A percentile compares a stretch with the other conserved stretches of the same genome.
phyloP scores from a whole-genome alignment of 495 filamentous ascomycete genomes.

The Tuber magnatum region DNA sequence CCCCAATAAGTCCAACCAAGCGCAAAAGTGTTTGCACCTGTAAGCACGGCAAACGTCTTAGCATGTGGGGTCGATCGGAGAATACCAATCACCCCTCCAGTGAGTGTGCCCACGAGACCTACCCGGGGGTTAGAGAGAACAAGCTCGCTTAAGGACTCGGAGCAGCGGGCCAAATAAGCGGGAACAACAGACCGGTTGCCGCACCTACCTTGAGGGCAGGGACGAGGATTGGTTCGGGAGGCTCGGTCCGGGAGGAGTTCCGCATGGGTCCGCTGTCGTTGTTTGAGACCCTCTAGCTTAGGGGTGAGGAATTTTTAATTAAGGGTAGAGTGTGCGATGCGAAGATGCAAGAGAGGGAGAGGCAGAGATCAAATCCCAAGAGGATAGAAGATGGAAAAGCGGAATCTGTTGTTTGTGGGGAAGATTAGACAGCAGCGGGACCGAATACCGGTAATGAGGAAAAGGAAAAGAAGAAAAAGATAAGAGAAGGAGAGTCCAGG shows the following conservation, averaged over 20 bases:
- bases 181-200: conserved; percentile 47
- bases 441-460: not conserved
- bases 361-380: not conserved
- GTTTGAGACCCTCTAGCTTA: not conserved
- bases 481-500: not conserved
- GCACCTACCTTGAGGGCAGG: conserved; percentile 50
- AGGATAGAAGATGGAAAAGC: not conserved
- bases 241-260: conserved; percentile 4
- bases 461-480: not conserved
- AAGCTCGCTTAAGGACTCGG: conserved; percentile 18
- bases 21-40: conserved; percentile 70
- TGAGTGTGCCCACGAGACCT: conserved; percentile 65
- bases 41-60: conserved; percentile 61
- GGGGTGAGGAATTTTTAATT: not conserved
- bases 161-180: conserved; percentile 15
- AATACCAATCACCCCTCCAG: conserved; percentile 63
- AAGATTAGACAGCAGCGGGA: not conserved
- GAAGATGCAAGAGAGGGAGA: conserved; percentile 1
- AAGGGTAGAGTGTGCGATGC: not conserved
- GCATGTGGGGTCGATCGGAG: conserved; percentile 57
- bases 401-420: not conserved
- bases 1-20: conserved; percentile 73
- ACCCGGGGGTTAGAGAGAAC: conserved; percentile 17
- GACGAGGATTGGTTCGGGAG: conserved; percentile 36
- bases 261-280: conserved; percentile 17